Evolutionary conservation across 169 alveolate species (phyloP).

Genomic region (Besnoitia besnoiti): DNA sequence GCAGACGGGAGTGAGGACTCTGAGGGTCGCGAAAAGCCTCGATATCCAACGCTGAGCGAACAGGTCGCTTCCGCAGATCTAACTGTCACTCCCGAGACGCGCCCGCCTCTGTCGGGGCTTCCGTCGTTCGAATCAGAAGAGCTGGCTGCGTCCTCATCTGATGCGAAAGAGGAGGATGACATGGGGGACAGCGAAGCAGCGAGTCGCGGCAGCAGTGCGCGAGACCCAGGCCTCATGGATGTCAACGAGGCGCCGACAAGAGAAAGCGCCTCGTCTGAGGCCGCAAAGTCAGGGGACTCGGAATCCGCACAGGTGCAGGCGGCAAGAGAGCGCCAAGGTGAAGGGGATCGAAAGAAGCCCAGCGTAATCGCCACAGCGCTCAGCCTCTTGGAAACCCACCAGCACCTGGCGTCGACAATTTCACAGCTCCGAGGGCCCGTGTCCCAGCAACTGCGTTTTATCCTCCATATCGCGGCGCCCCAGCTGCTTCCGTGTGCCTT

Average conservation of each 20-base stretch:
- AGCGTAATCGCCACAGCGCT: background rate
- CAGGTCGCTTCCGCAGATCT: too few species aligned
- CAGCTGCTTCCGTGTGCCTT: background rate
- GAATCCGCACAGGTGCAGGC: too few species aligned
- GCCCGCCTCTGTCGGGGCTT: background rate
- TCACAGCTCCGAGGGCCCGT: constrained; percentile 11
- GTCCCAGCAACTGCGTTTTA: background rate
- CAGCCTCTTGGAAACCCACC: background rate
- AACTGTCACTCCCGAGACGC: background rate
- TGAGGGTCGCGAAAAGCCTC: too few species aligned
- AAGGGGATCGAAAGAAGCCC: background rate
- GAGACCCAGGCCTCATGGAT: too few species aligned
- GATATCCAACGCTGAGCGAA: too few species aligned
- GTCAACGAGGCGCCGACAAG: too few species aligned
- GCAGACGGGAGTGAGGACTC: background rate
- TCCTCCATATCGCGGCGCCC: background rate
- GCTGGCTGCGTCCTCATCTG: too few species aligned
- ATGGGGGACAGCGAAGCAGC: too few species aligned
- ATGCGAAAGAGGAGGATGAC: too few species aligned
- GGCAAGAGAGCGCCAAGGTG: background rate
- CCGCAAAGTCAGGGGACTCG: too few species aligned
- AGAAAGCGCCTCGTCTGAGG: too few species aligned
- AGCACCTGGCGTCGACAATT: background rate
- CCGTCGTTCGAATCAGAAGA: too few species aligned
- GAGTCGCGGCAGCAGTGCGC: background rate